Evolutionary conservation across 129 eudicot species (phyloP).

Genomic region (Sambucus nigra): DNA sequence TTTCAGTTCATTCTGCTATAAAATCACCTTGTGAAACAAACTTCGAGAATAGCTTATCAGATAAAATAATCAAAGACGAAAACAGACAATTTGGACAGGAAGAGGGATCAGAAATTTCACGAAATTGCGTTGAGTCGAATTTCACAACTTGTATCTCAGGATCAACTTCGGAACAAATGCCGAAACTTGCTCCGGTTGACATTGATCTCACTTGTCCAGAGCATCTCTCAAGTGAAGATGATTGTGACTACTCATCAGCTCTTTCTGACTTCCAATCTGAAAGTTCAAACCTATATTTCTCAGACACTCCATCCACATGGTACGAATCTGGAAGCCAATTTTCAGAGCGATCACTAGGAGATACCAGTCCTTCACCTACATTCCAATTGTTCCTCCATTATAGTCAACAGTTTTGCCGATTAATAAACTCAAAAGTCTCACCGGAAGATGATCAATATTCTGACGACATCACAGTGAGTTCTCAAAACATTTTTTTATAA

Average conservation of each 20-base stretch:
- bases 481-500: background rate
- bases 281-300: conserved; percentile 34
- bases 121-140: conserved; percentile 24
- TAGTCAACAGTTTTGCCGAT: conserved; percentile 42
- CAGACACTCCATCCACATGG: conserved; percentile 57
- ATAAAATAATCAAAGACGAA: conserved; percentile 12
- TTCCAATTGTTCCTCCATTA: conserved; percentile 52
- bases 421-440: conserved; percentile 11
- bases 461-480: conserved; percentile 41
- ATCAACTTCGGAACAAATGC: conserved; percentile 3
- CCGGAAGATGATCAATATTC: conserved; percentile 15
- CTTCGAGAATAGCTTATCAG: conserved; percentile 12
- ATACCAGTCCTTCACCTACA: conserved; percentile 48
- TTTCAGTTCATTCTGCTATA: conserved; percentile 18
- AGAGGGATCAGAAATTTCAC: conserved; percentile 7
- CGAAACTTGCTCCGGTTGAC: conserved; percentile 22
- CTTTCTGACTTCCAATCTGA: conserved; percentile 28
- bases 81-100: conserved; percentile 16
- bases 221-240: conserved; percentile 31
- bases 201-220: conserved; percentile 70
- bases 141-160: conserved; percentile 7
- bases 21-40: conserved; percentile 20
- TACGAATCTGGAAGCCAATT: conserved; percentile 79
- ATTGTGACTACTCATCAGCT: conserved; percentile 34
- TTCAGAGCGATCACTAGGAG: conserved; percentile 59